Conservation (phyloP, 495 filamentous ascomycete species). For the Pseudomonodictys pantanalensis region DNA sequence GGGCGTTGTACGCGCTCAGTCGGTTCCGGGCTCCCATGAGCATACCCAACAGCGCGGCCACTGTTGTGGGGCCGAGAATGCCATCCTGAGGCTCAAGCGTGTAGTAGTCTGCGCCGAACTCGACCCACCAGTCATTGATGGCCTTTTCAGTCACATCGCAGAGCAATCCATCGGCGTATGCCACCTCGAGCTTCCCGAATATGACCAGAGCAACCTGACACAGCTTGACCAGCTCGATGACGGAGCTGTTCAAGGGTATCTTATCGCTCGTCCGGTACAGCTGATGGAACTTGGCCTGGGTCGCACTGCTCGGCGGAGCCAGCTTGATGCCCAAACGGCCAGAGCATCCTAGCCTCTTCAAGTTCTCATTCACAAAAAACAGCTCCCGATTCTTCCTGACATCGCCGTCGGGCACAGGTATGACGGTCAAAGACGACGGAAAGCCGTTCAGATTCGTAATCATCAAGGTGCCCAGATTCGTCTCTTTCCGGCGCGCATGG, state of each 20-base stretch:
- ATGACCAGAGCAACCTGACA: conserved; percentile 86
- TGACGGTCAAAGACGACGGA: conserved; percentile 83
- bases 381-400: conserved; percentile 73
- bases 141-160: conserved; percentile 91
- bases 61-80: conserved; percentile 85
- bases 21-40: conserved; percentile 87
- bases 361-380: conserved; percentile 91
- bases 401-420: conserved; percentile 83
- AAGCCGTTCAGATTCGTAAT: conserved; percentile 90
- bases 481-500: conserved; percentile 79
- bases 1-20: conserved; percentile 74
- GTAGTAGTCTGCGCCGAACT: conserved; percentile 86
- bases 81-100: conserved; percentile 90
- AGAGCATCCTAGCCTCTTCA: conserved; percentile 89
- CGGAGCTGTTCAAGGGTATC: conserved; percentile 69
- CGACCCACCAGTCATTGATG: conserved; percentile 93
- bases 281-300: conserved; percentile 86
- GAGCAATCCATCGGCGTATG: conserved; percentile 87
- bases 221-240: conserved; percentile 85
- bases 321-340: conserved; percentile 83
- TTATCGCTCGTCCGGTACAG: conserved; percentile 83
- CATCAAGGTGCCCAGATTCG: conserved; percentile 79
- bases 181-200: conserved; percentile 82
- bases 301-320: conserved; percentile 69
- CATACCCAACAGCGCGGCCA: conserved; percentile 82